A percentile compares a stretch with the other conserved stretches of the same genome.
Conservation (phyloP, 441 rosid species). For the Dalechampia spathulata region DNA sequence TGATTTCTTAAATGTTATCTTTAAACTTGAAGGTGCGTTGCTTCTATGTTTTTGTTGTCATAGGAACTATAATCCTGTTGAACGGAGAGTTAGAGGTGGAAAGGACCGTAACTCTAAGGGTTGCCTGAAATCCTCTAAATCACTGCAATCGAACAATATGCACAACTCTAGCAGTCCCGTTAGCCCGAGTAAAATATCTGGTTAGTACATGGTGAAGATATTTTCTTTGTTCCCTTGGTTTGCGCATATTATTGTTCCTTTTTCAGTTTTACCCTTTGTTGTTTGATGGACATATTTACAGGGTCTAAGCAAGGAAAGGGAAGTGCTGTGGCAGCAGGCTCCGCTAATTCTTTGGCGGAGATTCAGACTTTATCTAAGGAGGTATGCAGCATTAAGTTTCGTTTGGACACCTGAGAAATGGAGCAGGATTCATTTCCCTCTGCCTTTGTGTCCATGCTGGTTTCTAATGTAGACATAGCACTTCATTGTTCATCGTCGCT, state of each 20-base stretch:
- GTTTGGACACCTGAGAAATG: not conserved
- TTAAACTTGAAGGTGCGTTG: not conserved
- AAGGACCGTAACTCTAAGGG: slow-evolving; percentile 56
- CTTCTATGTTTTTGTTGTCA: slow-evolving; percentile 4
- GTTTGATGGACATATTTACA: slow-evolving; percentile 20
- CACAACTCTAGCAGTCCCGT: slow-evolving; percentile 33
- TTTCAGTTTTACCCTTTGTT: slow-evolving; percentile 3
- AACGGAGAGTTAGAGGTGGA: slow-evolving; percentile 77
- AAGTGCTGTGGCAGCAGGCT: slow-evolving; percentile 26
- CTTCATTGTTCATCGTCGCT: too few species aligned
- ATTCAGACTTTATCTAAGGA: slow-evolving; percentile 64
- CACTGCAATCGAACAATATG: slow-evolving; percentile 65
- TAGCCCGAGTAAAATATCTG: slow-evolving; percentile 27
- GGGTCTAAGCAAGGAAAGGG: slow-evolving; percentile 54
- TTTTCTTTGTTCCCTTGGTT: not conserved
- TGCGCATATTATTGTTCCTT: not conserved
- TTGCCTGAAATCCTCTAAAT: slow-evolving; percentile 58
- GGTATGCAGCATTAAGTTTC: slow-evolving; percentile 33
- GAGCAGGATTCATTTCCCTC: slow-evolving; percentile 5
- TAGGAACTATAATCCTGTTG: slow-evolving; percentile 95
- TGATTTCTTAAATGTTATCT: not conserved
- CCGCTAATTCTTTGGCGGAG: slow-evolving; percentile 41
- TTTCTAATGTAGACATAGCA: too few species aligned
- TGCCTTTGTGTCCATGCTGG: too few species aligned
- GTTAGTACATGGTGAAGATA: slow-evolving; percentile 25